These are phyloP conservation scores for Hawksworthiomyces lignivorus DNA, from an alignment of 2,329 filamentous ascomycete species.

Conservation along the genomic window DNA sequence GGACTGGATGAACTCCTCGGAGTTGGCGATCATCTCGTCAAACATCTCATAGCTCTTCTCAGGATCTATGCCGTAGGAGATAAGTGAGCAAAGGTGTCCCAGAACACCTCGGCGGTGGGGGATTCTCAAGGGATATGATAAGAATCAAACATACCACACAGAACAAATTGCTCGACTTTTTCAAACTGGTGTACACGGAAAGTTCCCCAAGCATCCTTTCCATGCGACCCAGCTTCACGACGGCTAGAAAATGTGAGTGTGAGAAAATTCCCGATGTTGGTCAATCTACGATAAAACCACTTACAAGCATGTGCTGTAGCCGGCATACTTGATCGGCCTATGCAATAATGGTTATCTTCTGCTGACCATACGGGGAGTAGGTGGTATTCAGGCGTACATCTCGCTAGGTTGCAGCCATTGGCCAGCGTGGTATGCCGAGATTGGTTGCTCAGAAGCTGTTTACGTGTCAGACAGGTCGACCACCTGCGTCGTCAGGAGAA, in stretches of 20 bases:
- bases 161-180: conserved; percentile 35
- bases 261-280: too few relatives aligned
- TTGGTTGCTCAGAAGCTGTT: conserved; percentile 72
- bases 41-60: conserved; percentile 91
- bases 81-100: conserved; percentile 30
- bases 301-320: conserved; percentile 83
- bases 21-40: conserved; percentile 83
- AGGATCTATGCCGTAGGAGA: conserved; percentile 69
- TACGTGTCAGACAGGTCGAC: not conserved
- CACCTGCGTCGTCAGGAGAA: not conserved
- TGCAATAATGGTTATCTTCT: not conserved
- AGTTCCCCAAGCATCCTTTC: conserved; percentile 78
- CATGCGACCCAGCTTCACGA: conserved; percentile 87
- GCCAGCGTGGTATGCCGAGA: conserved; percentile 85
- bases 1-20: conserved; percentile 92
- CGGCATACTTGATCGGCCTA: conserved; percentile 77
- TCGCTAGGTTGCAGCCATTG: conserved; percentile 86
- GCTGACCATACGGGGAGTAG: too few relatives aligned
- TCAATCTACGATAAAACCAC: conserved; percentile 3
- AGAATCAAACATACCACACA: conserved; percentile 26
- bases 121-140: too few relatives aligned
- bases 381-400: conserved; percentile 33
- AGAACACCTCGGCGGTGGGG: too few relatives aligned
- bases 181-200: conserved; percentile 98
- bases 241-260: conserved; percentile 31